phyloP scores from a whole-genome alignment of 2,329 filamentous ascomycete genomes.

The Xylariaceae sp. region DNA sequence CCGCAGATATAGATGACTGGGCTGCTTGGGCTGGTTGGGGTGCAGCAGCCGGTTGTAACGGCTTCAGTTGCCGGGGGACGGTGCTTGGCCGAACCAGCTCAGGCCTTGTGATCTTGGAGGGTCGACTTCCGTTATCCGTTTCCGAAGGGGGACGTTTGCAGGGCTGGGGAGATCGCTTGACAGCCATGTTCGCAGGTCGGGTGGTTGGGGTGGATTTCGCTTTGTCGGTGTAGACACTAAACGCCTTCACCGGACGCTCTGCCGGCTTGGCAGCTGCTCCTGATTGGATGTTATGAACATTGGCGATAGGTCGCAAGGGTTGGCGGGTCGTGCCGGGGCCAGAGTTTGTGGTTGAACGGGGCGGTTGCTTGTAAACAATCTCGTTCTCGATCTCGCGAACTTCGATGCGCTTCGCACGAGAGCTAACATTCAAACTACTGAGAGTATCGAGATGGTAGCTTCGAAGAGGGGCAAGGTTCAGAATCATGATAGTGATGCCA shows the following conservation, averaged over 20 bases:
- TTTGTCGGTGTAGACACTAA: slow-evolving; percentile 80
- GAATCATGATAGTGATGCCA: slow-evolving; percentile 91
- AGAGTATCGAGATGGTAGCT: slow-evolving; percentile 92
- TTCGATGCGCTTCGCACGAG: slow-evolving; percentile 92
- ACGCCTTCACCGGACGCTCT: slow-evolving; percentile 73
- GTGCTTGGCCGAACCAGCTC: slow-evolving; percentile 20
- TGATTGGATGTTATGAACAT: slow-evolving; percentile 67
- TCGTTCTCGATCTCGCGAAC: slow-evolving; percentile 95
- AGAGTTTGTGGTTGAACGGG: slow-evolving; percentile 45
- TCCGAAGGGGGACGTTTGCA: slow-evolving; percentile 42
- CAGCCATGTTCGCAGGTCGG: slow-evolving; percentile 22
- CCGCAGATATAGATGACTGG: slow-evolving; percentile 50
- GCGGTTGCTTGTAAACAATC: slow-evolving; percentile 74
- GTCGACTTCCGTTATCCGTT: slow-evolving; percentile 33
- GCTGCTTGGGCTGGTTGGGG: neutral
- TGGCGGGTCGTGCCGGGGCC: slow-evolving; percentile 50
- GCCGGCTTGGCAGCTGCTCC: slow-evolving; percentile 49
- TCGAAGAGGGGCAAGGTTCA: slow-evolving; percentile 86
- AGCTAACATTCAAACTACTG: slow-evolving; percentile 91
- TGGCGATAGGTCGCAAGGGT: slow-evolving; percentile 70
- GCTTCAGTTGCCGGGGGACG: slow-evolving; percentile 18
- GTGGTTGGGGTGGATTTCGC: slow-evolving; percentile 38
- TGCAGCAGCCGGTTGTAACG: slow-evolving; percentile 18
- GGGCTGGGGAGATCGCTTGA: slow-evolving; percentile 26
- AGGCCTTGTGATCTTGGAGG: slow-evolving; percentile 26